Percentiles rank a stretch among this genome's conserved stretches.
Evolutionary conservation across 2,329 filamentous ascomycete species (phyloP).

Genomic region (Albophoma yamanashiensis): DNA sequence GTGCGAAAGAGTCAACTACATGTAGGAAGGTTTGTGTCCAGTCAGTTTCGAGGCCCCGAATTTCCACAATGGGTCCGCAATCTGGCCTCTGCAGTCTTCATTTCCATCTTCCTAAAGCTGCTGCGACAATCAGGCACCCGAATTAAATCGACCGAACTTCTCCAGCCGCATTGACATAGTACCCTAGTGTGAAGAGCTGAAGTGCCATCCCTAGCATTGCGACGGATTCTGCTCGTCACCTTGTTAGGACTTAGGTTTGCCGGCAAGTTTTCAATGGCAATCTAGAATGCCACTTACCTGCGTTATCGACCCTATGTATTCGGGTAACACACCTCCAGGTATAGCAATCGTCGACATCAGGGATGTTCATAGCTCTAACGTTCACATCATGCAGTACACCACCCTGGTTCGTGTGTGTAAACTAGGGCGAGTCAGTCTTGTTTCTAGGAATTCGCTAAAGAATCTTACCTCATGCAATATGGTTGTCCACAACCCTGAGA

Average conservation of each 20-base stretch:
- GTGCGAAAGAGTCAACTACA: background rate
- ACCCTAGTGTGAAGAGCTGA: background rate
- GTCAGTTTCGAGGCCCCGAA: background rate
- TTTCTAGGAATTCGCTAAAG: background rate
- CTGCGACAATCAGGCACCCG: background rate
- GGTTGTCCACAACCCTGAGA: background rate
- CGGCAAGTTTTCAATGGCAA: background rate
- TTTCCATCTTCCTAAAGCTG: background rate
- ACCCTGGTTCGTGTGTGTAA: background rate
- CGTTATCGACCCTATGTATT: background rate
- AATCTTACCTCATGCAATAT: background rate
- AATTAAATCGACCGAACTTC: background rate
- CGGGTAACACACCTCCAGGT: background rate
- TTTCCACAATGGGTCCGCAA: background rate
- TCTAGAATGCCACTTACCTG: background rate
- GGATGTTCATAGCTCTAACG: background rate
- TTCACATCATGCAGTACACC: background rate
- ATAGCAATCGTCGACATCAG: background rate
- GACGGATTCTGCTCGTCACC: background rate
- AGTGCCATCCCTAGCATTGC: background rate
- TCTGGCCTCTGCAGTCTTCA: background rate
- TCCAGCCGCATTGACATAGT: background rate
- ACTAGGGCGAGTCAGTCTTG: background rate
- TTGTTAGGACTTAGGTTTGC: background rate
- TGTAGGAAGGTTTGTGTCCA: background rate